Conservation (phyloP, 148 eudicot genomes). For the Pouteria glomerata region DNA sequence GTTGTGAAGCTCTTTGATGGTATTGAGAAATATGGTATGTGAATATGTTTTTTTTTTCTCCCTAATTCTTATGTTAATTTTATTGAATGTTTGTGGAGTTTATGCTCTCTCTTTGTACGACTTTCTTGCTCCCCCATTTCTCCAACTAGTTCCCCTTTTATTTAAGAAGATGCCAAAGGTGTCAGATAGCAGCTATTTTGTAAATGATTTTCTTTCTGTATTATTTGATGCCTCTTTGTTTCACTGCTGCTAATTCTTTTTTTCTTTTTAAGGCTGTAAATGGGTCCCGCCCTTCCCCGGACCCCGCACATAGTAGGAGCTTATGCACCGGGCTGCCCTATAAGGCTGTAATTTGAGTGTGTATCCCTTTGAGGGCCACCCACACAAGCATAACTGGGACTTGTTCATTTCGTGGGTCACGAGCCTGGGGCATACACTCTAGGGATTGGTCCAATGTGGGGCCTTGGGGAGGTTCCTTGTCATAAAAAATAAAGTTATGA, state of each 20-base stretch:
- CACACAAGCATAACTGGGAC: too few relatives aligned
- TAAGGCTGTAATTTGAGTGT: not conserved
- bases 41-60: not conserved
- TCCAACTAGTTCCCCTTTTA: not conserved
- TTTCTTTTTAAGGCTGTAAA: not conserved
- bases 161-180: not conserved
- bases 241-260: not conserved
- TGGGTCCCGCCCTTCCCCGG: not conserved
- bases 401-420: not conserved
- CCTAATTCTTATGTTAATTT: not conserved
- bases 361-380: too few relatives aligned
- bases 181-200: not conserved
- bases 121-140: not conserved
- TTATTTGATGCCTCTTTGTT: too few relatives aligned
- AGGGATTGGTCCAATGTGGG: not conserved
- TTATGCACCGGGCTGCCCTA: not conserved
- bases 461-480: too few relatives aligned
- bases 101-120: not conserved
- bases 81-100: not conserved
- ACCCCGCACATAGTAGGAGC: too few relatives aligned
- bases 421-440: not conserved
- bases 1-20: conserved; percentile 81
- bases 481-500: too few relatives aligned
- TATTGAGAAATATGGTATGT: conserved; percentile 82
- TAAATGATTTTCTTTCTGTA: not conserved